Base-by-base conservation (phyloP, 257 asterid genomes). In the Penstemon newberryi region DNA sequence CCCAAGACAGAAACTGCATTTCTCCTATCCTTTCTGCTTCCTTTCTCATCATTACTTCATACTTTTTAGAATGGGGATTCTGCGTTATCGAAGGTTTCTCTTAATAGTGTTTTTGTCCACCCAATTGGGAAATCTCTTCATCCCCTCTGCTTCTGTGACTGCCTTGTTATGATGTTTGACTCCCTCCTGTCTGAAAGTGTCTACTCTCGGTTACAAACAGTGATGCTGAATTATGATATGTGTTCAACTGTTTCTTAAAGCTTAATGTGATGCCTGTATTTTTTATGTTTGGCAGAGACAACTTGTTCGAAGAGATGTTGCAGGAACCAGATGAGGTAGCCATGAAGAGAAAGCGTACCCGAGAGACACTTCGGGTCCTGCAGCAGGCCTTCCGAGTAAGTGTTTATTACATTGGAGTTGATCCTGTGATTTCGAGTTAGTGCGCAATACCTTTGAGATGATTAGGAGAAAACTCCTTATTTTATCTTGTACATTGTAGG, bases 311-410 rank as follows among this genome's bases (percentile, higher is more conserved):
- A 76, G 99, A 94, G 75, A 84, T 91, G 91, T 69, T 94, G 77
- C 98, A 91, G 77, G 99, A 94, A 85, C 99, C 97, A 69, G 96
- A 84, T 66, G 99, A 91, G 85, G 77, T 94, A 71, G 83, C 97
- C 45, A 71, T 74, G 66, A 94, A 87, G 83, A 85, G 99, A 78
- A 94, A 94, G 80, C 96, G 91, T 58, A 85, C 96, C 49, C 86
- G 96, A 13, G 97, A 94, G 69, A 87, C 86, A 37, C 96, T 94
- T 49, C 84, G 87, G 44, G 87, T 86, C 77, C 91, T 91, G 63
- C 99, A 91, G 76, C 96, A 91, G 80, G 99, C 99, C 67, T 87
- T 84, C 74, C 85, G 93, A 69, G 99, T 91, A 10, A 4, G 15
- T 40, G 9, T 39, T 57, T 68, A 19, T 18, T 36, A 68, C 39